phyloP scores from a whole-genome alignment of 768 basidiomycete genomes.

The Paxillus involutus region DNA sequence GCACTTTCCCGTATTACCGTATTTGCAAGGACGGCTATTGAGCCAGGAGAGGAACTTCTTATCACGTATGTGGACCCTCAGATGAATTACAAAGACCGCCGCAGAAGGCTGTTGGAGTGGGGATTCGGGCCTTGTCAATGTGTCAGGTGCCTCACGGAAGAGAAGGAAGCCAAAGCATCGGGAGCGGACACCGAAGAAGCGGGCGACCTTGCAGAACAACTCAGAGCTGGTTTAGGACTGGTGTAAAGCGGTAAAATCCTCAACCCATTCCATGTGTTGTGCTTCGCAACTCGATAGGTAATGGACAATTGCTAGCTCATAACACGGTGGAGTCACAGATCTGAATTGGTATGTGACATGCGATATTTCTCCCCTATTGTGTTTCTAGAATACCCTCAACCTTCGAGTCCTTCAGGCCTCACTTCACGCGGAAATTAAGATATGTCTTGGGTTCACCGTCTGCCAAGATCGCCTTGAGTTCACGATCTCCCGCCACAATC shows the following conservation, averaged over 20 bases:
- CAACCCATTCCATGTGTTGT: no score
- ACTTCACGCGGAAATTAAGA: background rate
- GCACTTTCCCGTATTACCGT: constrained; percentile 75
- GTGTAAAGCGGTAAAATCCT: constrained; percentile 17
- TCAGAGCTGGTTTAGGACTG: constrained; percentile 66
- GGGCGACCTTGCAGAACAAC: constrained; percentile 55
- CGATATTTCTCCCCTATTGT: no score
- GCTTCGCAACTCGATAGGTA: no score
- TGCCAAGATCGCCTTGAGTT: background rate
- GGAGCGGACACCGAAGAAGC: constrained; percentile 14
- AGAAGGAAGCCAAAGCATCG: constrained; percentile 24
- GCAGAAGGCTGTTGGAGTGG: constrained; percentile 62
- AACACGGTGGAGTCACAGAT: background rate
- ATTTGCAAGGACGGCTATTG: constrained; percentile 64
- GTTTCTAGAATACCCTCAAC: no score
- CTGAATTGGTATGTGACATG: background rate
- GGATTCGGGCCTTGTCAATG: constrained; percentile 75
- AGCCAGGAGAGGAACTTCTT: constrained; percentile 69
- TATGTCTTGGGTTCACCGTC: background rate
- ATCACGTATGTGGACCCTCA: constrained; percentile 79
- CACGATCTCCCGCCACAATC: background rate
- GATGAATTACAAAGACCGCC: constrained; percentile 38
- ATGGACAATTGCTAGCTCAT: background rate
- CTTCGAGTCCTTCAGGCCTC: no score
- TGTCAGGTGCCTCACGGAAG: constrained; percentile 64